Evolutionary conservation across 805 yeast genomes (phyloP).

Genomic region (Ogataea thermomethanolica): DNA sequence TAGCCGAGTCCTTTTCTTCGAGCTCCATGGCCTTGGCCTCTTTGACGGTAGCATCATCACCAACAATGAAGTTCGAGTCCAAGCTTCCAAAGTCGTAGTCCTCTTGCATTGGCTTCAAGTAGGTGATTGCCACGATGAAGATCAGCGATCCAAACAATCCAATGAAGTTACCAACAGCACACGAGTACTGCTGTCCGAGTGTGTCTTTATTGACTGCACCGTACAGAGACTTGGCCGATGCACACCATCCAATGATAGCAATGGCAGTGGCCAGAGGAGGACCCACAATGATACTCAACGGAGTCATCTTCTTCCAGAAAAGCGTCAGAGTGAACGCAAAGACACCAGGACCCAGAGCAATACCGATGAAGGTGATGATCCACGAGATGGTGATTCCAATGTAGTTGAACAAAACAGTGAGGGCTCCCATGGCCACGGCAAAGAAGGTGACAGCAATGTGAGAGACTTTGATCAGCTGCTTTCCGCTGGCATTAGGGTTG

Average conservation of each 20-base stretch:
- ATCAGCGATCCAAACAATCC: constrained; percentile 33
- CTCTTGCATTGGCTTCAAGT: constrained; percentile 24
- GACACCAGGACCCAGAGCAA: constrained; percentile 49
- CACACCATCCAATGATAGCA: constrained; percentile 46
- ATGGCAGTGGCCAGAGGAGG: constrained; percentile 50
- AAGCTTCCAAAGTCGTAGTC: constrained; percentile 29
- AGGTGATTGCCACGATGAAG: constrained; percentile 30
- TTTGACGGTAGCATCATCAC: constrained; percentile 35
- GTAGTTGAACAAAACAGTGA: constrained; percentile 39
- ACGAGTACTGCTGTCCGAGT: constrained; percentile 42
- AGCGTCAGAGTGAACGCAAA: constrained; percentile 44
- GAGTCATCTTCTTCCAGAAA: constrained; percentile 38
- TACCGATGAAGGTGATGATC: constrained; percentile 45
- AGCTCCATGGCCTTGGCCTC: constrained; percentile 29
- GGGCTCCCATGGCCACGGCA: constrained; percentile 41
- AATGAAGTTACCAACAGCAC: constrained; percentile 45
- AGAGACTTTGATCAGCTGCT: constrained; percentile 34
- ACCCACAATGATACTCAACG: constrained; percentile 37
- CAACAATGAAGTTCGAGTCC: constrained; percentile 27
- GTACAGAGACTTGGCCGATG: constrained; percentile 41
- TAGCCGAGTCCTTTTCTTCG: constrained; percentile 15
- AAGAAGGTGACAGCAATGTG: constrained; percentile 37
- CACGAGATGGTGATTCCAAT: constrained; percentile 40
- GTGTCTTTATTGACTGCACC: constrained; percentile 42
- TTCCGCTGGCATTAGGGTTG: constrained; percentile 39